Evolutionary conservation across 208 protist genomes (phyloP).

Genomic region (Trichomonas gallinae): DNA sequence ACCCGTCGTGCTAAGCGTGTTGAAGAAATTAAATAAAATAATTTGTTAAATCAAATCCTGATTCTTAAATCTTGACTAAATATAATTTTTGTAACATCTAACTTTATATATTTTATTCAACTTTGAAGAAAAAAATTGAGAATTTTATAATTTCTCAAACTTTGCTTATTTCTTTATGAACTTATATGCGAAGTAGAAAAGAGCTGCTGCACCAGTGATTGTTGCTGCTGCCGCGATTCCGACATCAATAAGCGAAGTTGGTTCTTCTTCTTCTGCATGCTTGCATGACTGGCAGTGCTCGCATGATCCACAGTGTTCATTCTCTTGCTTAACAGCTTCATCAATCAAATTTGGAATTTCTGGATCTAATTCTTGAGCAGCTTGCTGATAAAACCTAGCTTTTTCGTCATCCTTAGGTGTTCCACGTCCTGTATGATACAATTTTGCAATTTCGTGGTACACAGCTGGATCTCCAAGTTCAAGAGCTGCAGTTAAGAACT

Average conservation of each 20-base stretch:
- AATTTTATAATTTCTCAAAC: too few species aligned
- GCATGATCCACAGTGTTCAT: too few species aligned
- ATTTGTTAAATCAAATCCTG: not conserved
- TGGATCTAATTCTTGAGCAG: not conserved
- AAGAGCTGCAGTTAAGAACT: not conserved
- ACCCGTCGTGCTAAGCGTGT: not conserved
- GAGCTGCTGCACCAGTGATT: not conserved
- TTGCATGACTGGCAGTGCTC: too few species aligned
- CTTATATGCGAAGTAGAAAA: not conserved
- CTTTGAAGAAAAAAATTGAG: too few species aligned
- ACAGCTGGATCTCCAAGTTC: not conserved
- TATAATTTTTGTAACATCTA: too few species aligned
- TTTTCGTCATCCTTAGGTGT: not conserved
- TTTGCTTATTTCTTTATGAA: not conserved
- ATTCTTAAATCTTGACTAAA: too few species aligned
- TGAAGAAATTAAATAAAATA: not conserved
- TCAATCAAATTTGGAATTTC: not conserved
- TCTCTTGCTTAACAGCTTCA: not conserved
- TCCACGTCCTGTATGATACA: not conserved
- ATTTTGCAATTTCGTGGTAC: not conserved
- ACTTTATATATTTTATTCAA: too few species aligned
- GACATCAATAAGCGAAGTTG: not conserved
- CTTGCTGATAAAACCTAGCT: not conserved
- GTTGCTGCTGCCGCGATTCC: not conserved
- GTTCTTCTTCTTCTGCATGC: not conserved